These are phyloP conservation scores for Podila minutissima DNA, from an alignment of 192 early-diverging fungal species.

Conservation along the genomic window DNA sequence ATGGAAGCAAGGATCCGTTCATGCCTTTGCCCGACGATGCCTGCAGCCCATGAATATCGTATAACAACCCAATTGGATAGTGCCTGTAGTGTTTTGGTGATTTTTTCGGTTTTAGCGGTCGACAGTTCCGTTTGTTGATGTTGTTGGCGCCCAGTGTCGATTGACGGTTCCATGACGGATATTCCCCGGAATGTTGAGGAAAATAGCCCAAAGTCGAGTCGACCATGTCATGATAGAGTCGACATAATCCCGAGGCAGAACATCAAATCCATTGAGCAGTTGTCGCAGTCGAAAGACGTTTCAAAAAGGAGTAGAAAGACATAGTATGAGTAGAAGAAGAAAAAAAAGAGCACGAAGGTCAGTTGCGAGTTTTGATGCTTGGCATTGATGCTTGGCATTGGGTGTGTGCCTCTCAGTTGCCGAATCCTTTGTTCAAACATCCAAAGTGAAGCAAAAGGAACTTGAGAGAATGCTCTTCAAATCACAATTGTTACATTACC, in stretches of 20 bases:
- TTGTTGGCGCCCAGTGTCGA: too few species aligned
- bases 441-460: background rate
- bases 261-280: too few species aligned
- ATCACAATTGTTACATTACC: slow-evolving; percentile 55
- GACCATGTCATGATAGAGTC: background rate
- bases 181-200: background rate
- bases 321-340: too few species aligned
- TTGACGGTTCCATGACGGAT: too few species aligned
- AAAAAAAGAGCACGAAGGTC: too few species aligned
- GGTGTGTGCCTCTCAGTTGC: too few species aligned
- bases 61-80: slow-evolving; percentile 87
- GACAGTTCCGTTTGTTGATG: background rate
- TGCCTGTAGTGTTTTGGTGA: slow-evolving; percentile 63
- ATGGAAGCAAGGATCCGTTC: slow-evolving; percentile 67
- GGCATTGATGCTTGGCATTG: too few species aligned
- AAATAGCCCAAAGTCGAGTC: background rate
- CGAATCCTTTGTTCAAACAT: background rate
- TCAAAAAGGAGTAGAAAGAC: too few species aligned
- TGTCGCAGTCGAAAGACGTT: too few species aligned
- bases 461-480: background rate
- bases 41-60: slow-evolving; percentile 68
- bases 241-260: background rate
- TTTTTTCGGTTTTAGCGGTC: background rate
- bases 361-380: too few species aligned
- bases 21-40: slow-evolving; percentile 38